phyloP scores from a whole-genome alignment of 345 rosid genomes.

The Combretum micranthum region DNA sequence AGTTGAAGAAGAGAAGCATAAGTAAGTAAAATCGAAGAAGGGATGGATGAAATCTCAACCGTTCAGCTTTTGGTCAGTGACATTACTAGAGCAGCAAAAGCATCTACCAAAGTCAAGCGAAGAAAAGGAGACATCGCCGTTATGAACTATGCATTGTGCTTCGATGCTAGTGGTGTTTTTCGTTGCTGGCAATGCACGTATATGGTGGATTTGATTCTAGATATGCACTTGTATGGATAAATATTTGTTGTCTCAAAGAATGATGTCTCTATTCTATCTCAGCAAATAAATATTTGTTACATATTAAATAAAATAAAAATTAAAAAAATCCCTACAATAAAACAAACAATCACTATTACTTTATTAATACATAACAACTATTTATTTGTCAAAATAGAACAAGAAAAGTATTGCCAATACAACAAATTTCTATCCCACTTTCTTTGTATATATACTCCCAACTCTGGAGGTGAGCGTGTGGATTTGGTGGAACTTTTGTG shows the following conservation, averaged over 20 bases:
- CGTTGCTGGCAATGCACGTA: not conserved
- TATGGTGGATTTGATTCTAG: conserved; percentile 5
- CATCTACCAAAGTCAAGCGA: conserved; percentile 20
- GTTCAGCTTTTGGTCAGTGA: conserved; percentile 6
- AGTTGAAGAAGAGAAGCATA: conserved; percentile 21
- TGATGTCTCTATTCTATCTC: no score
- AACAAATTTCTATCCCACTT: not conserved
- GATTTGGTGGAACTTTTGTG: conserved; percentile 43
- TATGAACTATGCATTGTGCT: not conserved
- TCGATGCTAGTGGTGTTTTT: not conserved
- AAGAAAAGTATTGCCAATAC: not conserved
- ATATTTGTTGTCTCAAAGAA: no score
- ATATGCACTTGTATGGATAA: conserved; percentile 2
- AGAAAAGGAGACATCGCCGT: conserved; percentile 24
- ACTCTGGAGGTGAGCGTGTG: conserved; percentile 5
- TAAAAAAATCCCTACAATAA: no score
- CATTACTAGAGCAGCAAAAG: conserved; percentile 22
- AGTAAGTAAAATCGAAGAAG: conserved; percentile 8
- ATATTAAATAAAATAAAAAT: no score
- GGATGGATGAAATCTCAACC: conserved; percentile 1
- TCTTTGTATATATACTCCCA: conserved; percentile 6
- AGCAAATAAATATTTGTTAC: no score
- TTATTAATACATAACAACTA: no score
- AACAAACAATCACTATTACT: no score
- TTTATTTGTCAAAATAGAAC: no score